Base-by-base conservation (phyloP, 1,284 basidiomycete genomes). In the Tilletia indica region DNA sequence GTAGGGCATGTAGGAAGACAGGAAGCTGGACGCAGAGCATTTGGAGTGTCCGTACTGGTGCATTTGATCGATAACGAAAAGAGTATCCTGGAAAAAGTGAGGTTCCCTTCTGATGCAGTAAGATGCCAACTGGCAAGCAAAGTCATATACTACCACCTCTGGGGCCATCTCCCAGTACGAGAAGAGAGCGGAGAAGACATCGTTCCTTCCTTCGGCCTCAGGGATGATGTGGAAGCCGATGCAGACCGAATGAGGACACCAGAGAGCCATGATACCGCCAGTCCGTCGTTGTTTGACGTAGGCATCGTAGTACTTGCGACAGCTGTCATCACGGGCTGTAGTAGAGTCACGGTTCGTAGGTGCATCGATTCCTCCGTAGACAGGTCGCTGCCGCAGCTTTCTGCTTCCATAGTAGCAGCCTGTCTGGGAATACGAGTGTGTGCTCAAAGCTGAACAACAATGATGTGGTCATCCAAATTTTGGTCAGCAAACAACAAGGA, bases 171-270 rank as follows among this genome's bases (percentile, higher is more conserved):
- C 19, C 51, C 51, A 54, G 51, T 54, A 31, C 19, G 51, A n/a
- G 25, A 54, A 31, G 51, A 54, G 51, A 6, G 51, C 51, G 25
- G 51, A 54, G 16, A 54, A 54, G 51, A 54, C 51, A 31, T 54
- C 51, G 16, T 54, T 31, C 51, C 51, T 19, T n/a, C 51, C 51
- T 31, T 54, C 51, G 16, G 51, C 16, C 16, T 19, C 16, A n/a
- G 51, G 51, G 25, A 54, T 54, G 51, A 19, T n/a, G 51, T 54
- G 51, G 51, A 54, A 54, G 16, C 51, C 51, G 51, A 54, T 31
- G 25, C 19, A 19, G n/a, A 54, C 25, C 19, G 51, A 19, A 31
- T 54, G 51, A 31, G 19, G 51, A 31, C 51, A 54, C 51, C 51
- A 54, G 8, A 54, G 51, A 54, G 51, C 51, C 51, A 54, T 54